Conservation (phyloP, 2,329 filamentous ascomycete genomes). For the Sphaerulina musiva region DNA sequence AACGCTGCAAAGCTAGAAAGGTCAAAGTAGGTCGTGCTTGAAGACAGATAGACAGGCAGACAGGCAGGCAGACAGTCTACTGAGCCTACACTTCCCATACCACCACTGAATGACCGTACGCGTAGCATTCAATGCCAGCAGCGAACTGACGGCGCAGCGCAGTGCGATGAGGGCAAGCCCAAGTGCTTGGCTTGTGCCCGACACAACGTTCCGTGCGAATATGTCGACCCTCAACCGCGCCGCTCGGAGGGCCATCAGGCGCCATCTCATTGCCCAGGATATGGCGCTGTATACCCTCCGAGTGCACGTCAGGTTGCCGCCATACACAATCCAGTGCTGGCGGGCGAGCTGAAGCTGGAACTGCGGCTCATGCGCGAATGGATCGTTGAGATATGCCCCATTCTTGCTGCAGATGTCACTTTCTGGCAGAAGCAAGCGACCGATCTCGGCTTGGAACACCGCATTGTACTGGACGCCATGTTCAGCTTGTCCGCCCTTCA, state of each 20-base stretch:
- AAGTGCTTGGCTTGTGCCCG: constrained; percentile 22
- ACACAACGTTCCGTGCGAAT: constrained; percentile 25
- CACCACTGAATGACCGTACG: too few species aligned
- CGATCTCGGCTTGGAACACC: constrained; percentile 23
- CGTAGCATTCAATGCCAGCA: background rate
- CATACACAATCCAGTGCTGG: background rate
- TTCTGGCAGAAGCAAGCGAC: constrained; percentile 27
- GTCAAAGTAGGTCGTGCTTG: constrained; percentile 18
- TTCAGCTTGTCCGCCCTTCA: constrained; percentile 26
- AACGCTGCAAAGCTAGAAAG: constrained; percentile 24
- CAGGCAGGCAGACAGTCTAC: background rate
- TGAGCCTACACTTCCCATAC: background rate
- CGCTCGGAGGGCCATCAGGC: constrained; percentile 7
- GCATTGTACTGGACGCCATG: constrained; percentile 24
- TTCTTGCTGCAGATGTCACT: constrained; percentile 21
- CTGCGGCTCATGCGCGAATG: constrained; percentile 27
- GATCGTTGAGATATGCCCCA: constrained; percentile 22
- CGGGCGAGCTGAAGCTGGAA: constrained; percentile 19
- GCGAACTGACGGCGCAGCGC: background rate
- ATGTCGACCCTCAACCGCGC: constrained; percentile 18
- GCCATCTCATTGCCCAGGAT: background rate
- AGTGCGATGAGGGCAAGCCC: constrained; percentile 25
- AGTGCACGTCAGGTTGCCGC: background rate
- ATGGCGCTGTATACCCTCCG: background rate
- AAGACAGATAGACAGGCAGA: background rate